Evolutionary conservation across 2,329 filamentous ascomycete genomes (phyloP).

Genomic region (Cadophora sp.): DNA sequence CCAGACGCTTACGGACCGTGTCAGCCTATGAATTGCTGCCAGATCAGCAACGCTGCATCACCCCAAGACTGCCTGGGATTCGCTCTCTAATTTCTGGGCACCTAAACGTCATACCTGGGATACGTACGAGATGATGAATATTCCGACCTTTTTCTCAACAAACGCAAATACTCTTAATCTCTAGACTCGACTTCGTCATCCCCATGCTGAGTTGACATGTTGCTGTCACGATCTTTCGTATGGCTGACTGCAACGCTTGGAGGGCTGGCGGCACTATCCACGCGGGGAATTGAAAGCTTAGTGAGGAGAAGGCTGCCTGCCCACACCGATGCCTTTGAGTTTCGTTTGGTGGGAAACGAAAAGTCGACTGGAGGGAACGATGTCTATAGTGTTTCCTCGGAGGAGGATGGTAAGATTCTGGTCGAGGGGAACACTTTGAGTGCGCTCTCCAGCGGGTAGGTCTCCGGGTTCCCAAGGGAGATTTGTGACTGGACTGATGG

Average conservation of each 20-base stretch:
- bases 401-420: slow-evolving; percentile 40
- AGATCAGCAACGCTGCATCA: not conserved
- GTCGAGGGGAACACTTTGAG: slow-evolving; percentile 47
- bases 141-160: not conserved
- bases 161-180: not conserved
- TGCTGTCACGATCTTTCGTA: not conserved
- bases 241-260: not conserved
- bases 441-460: slow-evolving; percentile 47
- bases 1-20: not conserved
- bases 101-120: not conserved
- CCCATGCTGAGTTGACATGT: not conserved
- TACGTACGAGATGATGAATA: not conserved
- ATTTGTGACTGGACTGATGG: not conserved
- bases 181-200: not conserved
- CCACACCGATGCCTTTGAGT: slow-evolving; percentile 34
- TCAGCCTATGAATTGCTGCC: not conserved
- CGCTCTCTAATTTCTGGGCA: not conserved
- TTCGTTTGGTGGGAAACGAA: slow-evolving; percentile 27
- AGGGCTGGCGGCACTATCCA: slow-evolving; percentile 22
- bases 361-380: slow-evolving; percentile 27
- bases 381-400: slow-evolving; percentile 35
- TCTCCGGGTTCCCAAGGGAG: not conserved
- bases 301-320: slow-evolving; percentile 34
- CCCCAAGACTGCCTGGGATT: not conserved
- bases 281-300: slow-evolving; percentile 32